A percentile compares a stretch with the other conserved stretches of the same genome.
Conservation (phyloP, 139 green algal species). For the Asterochloris erici region DNA sequence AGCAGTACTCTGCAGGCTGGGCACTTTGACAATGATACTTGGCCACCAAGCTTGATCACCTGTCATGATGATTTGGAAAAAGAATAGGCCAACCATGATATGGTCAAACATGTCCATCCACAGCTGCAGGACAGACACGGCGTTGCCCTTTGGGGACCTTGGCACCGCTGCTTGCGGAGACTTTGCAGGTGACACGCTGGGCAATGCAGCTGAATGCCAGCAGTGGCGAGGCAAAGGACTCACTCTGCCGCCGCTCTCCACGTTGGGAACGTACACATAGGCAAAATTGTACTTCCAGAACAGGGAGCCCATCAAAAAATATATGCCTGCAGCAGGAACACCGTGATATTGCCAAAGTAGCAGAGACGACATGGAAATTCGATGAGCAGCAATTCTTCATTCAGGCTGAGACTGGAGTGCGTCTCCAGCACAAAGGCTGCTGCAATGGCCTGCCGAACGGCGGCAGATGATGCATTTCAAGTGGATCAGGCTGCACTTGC, state of each 20-base stretch:
- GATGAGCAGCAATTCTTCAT: too few relatives aligned
- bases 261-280: conserved; percentile 11
- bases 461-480: conserved; percentile 8
- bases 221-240: not conserved
- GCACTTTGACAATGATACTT: not conserved
- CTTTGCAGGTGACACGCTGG: too few relatives aligned
- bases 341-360: too few relatives aligned
- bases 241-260: conserved; percentile 21
- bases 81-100: conserved; percentile 17
- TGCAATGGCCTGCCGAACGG: not conserved
- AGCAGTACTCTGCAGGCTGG: too few relatives aligned
- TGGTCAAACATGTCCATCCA: conserved; percentile 22
- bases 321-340: conserved; percentile 23
- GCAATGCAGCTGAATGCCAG: not conserved
- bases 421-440: too few relatives aligned
- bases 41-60: too few relatives aligned
- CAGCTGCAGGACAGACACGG: conserved; percentile 14
- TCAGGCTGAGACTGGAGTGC: too few relatives aligned
- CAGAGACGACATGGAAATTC: too few relatives aligned
- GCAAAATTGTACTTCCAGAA: conserved; percentile 28
- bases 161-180: not conserved
- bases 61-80: conserved; percentile 27
- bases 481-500: conserved; percentile 63
- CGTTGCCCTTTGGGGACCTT: not conserved
- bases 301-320: conserved; percentile 53